These are phyloP conservation scores for Grifola frondosa DNA, from an alignment of 1,284 basidiomycete genomes.

Conservation along the genomic window DNA sequence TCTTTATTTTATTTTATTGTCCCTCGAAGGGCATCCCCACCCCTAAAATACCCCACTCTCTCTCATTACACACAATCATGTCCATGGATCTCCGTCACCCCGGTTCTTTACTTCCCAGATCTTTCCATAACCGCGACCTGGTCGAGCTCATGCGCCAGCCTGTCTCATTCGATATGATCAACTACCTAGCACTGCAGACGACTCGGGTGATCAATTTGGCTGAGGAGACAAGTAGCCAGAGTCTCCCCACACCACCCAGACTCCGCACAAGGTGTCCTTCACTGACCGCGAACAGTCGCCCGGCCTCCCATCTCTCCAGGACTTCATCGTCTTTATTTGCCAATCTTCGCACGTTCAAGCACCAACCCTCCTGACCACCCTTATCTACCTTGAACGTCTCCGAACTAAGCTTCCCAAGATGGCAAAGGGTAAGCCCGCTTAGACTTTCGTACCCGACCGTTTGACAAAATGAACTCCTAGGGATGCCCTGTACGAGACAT, in stretches of 20 bases:
- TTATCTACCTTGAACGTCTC: slow-evolving; percentile 92
- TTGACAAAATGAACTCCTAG: slow-evolving; percentile 37
- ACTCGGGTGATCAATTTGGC: slow-evolving; percentile 64
- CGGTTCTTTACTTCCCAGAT: slow-evolving; percentile 31
- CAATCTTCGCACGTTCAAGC: slow-evolving; percentile 89
- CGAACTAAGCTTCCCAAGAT: slow-evolving; percentile 78
- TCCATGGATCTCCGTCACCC: slow-evolving; percentile 27
- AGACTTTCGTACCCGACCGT: not conserved
- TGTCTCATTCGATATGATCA: slow-evolving; percentile 82
- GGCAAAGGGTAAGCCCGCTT: slow-evolving; percentile 70
- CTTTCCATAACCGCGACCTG: slow-evolving; percentile 46
- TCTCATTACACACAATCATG: slow-evolving; percentile 20
- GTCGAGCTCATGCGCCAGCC: slow-evolving; percentile 75
- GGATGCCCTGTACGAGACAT: slow-evolving; percentile 90
- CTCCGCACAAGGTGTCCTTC: slow-evolving; percentile 47
- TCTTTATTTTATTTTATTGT: slow-evolving; percentile 23
- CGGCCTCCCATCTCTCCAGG: slow-evolving; percentile 72
- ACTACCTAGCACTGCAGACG: slow-evolving; percentile 69
- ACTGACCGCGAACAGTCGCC: slow-evolving; percentile 36
- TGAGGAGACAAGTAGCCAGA: slow-evolving; percentile 37
- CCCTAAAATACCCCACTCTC: slow-evolving; percentile 26
- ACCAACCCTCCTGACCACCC: slow-evolving; percentile 87
- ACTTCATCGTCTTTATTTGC: slow-evolving; percentile 87
- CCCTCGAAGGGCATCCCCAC: slow-evolving; percentile 29
- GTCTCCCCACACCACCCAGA: slow-evolving; percentile 53